phyloP scores from a whole-genome alignment of 176 grass and related monocot genomes.

The Elymus sibiricus region DNA sequence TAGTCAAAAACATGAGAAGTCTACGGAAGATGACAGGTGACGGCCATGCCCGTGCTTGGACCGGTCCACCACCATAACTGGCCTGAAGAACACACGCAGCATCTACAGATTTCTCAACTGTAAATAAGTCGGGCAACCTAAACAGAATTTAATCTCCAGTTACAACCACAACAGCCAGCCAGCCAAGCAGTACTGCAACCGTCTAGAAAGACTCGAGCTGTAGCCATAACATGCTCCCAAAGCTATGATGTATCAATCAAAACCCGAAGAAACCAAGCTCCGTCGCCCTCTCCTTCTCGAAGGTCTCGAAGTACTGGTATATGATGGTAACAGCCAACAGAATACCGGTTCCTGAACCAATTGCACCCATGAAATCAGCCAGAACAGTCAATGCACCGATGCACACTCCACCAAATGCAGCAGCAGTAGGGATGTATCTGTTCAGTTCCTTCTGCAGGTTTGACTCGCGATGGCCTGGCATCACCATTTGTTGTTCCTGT shows the following conservation, averaged over 20 bases:
- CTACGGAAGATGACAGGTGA: slow-evolving; percentile 14
- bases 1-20: slow-evolving; percentile 35
- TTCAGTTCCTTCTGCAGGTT: slow-evolving; percentile 60
- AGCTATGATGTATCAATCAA: slow-evolving; percentile 46
- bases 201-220: slow-evolving; percentile 22
- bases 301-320: slow-evolving; percentile 57
- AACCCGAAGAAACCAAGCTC: slow-evolving; percentile 74
- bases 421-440: slow-evolving; percentile 57
- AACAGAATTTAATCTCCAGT: slow-evolving; percentile 46
- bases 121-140: slow-evolving; percentile 41
- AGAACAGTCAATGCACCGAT: slow-evolving; percentile 52
- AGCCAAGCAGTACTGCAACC: neutral
- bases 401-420: slow-evolving; percentile 52
- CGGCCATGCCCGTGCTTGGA: slow-evolving; percentile 4
- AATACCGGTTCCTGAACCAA: slow-evolving; percentile 58
- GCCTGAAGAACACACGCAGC: slow-evolving; percentile 23
- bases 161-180: slow-evolving; percentile 36
- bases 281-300: slow-evolving; percentile 44
- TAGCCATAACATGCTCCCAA: neutral
- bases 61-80: slow-evolving; percentile 19
- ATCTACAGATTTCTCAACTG: slow-evolving; percentile 29
- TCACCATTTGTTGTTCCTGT: slow-evolving; percentile 74
- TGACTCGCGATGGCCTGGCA: slow-evolving; percentile 48
- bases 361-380: slow-evolving; percentile 60
- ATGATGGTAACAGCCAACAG: slow-evolving; percentile 57